Conservation (phyloP, 2,329 filamentous ascomycete genomes). For the Fusarium continuum region DNA sequence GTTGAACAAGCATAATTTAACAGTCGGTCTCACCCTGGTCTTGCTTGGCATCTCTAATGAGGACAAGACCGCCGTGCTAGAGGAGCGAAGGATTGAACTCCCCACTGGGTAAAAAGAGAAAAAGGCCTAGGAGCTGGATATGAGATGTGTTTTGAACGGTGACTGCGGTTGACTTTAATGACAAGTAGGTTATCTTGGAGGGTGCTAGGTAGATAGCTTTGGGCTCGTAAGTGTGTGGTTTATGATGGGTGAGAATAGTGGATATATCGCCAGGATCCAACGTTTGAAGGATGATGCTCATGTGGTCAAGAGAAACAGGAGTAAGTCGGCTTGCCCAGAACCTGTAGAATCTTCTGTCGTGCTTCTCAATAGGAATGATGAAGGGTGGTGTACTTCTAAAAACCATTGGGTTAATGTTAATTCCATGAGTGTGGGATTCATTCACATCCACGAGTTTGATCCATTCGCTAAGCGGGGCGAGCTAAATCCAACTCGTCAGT, state of each 20-base stretch:
- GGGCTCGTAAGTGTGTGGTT: too few species aligned
- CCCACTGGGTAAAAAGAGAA: not conserved
- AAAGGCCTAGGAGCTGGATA: not conserved
- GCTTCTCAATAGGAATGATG: not conserved
- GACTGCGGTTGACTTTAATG: not conserved
- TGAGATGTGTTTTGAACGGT: not conserved
- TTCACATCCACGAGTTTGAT: not conserved
- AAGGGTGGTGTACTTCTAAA: not conserved
- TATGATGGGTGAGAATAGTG: too few species aligned
- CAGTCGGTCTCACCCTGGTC: not conserved
- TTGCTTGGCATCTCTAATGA: conserved; percentile 27
- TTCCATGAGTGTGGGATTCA: not conserved
- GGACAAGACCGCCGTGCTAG: conserved; percentile 9
- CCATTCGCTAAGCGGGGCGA: not conserved
- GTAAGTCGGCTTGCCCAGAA: too few species aligned
- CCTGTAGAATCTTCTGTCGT: too few species aligned
- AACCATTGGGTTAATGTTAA: not conserved
- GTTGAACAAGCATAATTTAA: conserved; percentile 35
- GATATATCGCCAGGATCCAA: too few species aligned
- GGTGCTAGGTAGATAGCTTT: too few species aligned
- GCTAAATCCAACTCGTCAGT: not conserved
- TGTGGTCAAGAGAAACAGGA: too few species aligned
- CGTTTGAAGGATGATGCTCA: too few species aligned
- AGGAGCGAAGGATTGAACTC: conserved; percentile 18
- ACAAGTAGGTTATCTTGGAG: not conserved